Evolutionary conservation across 1,284 basidiomycete species (phyloP), one percentile per base, ranked within the genome.

Genomic region (Ustilago trichophora): DNA sequence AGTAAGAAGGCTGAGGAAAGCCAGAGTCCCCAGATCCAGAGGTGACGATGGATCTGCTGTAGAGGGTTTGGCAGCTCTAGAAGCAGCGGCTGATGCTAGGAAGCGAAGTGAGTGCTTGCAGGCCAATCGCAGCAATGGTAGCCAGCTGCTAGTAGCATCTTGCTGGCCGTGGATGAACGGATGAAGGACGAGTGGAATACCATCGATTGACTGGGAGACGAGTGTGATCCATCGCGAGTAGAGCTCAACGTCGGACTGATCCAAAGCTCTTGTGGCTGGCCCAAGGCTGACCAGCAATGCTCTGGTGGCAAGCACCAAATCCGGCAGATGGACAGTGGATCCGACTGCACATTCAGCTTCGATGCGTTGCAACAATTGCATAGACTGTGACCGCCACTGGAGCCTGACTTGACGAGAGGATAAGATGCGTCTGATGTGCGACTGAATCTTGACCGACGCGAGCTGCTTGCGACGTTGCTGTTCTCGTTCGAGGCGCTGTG

Each of bases 31-130:
- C 16, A 54, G 10, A n/a, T 70, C 57, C 15, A 58, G 24, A 3
- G 29, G n/a, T n/a, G 53, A 15, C 13, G 36, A 31, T 6, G 18
- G 19, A 3, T 32, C 11, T 6, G 16, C n/a, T 13, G 33, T 5
- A 2, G 37, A 31, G 24, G 8, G 19, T 2, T 43, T n/a, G 9
- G 38, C n/a, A 3, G 21, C 18, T 4, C 54, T 45, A 5, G 19
- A 36, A 8, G 44, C 19, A 26, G 53, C 53, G 21, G 59, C 42
- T 19, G 37, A 37, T 3, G 31, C 15, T 19, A 68, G 51, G 15
- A 68, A 41, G 38, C 65, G 65, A 6, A 68, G 54, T 0, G 58
- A 37, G 12, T 57, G 54, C 44, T 54, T 62, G 58, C 54, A 62
- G 6, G 58, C 50, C 15, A 58, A 12, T 6, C 58, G 44, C 25